Evolutionary conservation across 768 basidiomycete genomes (phyloP).

Genomic region (Kwoniella mangroviensis): DNA sequence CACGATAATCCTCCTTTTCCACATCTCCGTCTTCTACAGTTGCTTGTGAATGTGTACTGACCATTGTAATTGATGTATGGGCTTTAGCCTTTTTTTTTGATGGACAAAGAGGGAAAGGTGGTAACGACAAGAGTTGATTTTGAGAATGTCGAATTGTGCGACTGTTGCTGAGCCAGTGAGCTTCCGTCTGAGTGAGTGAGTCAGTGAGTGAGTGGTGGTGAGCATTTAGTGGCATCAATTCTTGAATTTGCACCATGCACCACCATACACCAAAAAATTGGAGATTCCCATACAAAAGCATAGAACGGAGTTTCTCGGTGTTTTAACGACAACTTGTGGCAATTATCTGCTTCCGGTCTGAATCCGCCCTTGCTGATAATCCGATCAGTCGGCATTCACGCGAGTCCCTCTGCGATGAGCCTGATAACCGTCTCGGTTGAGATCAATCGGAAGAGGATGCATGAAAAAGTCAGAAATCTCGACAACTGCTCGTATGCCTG

Average conservation of each 20-base stretch:
- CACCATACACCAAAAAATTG: not conserved
- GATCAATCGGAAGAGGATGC: not conserved
- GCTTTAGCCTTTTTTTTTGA: slow-evolving; percentile 22
- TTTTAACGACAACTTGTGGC: slow-evolving; percentile 15
- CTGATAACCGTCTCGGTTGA: not conserved
- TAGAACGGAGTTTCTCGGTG: slow-evolving; percentile 48
- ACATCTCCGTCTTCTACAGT: not conserved
- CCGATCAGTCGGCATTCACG: not conserved
- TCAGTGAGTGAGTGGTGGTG: not conserved
- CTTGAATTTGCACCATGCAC: not conserved
- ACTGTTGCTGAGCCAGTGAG: not conserved
- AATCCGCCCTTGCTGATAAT: not conserved
- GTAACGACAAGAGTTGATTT: slow-evolving; percentile 1
- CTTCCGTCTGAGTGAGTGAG: not conserved
- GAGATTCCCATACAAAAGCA: not conserved
- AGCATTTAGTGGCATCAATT: too few species aligned
- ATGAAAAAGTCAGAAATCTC: not conserved
- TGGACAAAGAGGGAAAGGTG: slow-evolving; percentile 20
- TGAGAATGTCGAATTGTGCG: slow-evolving; percentile 19
- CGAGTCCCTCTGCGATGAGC: not conserved
- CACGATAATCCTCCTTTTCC: not conserved
- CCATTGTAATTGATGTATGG: slow-evolving; percentile 26
- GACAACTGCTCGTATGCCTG: not conserved
- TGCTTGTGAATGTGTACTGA: slow-evolving; percentile 11
- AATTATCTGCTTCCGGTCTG: slow-evolving; percentile 1